Evolutionary conservation across 139 green algal species (phyloP), one percentile per base, ranked within the genome.

Genomic region (Pseudopediastrum boryanum): DNA sequence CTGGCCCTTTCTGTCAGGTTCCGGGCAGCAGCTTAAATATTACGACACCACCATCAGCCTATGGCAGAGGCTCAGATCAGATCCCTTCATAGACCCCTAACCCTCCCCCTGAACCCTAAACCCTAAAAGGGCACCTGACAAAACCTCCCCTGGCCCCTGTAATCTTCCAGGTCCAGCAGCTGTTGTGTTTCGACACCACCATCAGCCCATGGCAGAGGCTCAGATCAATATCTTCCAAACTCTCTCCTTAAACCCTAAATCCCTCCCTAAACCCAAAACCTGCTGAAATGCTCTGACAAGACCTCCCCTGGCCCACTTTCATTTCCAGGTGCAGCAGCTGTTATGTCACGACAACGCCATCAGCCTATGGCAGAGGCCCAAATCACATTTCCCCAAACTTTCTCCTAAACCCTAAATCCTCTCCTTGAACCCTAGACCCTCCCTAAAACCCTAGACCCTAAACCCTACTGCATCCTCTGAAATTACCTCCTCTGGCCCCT

Each of bases 161-260:
- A 56, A 59, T 6, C 19, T n/a, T 25, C 35, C 52, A 70, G 51
- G 41, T 78, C 39, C 71, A 92, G 74, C 93, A 97, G 85, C 66
- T 89, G 48, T 75, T 93, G 43, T 89, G 84, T 39, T 97, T 96
- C 50, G 77, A 91, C 33, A 88, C 87, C 1, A 89, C 92, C 27
- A 16, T 87, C 3, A 51, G 59, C 27, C 50, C 69, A 5, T 97
- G 92, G 92, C 83, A 91, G 0, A 84, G 88, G n/a, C 59, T 88
- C 44, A 84, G 86, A 41, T 73, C 56, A 23, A 13, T n/a, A 68
- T n/a, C 59, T 21, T 68, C 59, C 27, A 36, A 36, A 36, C 13
- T 35, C 48, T 27, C 16, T 27, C 48, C 48, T 16, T 19, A 58
- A 12, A 69, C 61, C 16, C 9, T 21, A 44, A 21, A 42, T 19